phyloP scores from a whole-genome alignment of 352 stramenopile species.

The Phytophthora nicotianae region DNA sequence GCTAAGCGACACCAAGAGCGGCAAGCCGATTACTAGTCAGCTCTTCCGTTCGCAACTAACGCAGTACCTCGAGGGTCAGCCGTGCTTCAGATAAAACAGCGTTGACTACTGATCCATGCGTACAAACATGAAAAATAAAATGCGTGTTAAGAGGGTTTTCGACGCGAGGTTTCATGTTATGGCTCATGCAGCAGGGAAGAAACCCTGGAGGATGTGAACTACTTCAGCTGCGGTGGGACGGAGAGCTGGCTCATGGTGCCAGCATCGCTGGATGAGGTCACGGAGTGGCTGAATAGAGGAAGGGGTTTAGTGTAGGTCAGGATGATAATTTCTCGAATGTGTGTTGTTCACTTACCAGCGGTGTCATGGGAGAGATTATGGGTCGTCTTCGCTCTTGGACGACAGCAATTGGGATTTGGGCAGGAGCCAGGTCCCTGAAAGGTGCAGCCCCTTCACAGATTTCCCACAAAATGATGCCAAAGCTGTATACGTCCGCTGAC shows the following conservation, averaged over 20 bases:
- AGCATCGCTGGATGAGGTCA: constrained; percentile 65
- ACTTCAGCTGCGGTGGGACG: constrained; percentile 54
- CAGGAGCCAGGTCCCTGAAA: constrained; percentile 61
- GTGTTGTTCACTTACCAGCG: constrained; percentile 36
- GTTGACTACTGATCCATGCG: constrained; percentile 8
- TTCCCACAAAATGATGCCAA: constrained; percentile 83
- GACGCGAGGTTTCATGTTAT: neutral
- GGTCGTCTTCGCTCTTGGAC: constrained; percentile 69
- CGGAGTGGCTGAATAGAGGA: constrained; percentile 51
- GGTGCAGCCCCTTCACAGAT: constrained; percentile 70
- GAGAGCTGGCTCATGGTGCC: constrained; percentile 61
- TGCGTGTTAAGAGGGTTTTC: neutral
- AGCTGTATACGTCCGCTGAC: constrained; percentile 81
- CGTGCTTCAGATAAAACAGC: constrained; percentile 60
- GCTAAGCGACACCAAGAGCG: constrained; percentile 73
- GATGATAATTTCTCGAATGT: neutral
- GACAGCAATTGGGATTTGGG: constrained; percentile 66
- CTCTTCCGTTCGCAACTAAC: constrained; percentile 75
- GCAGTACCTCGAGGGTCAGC: constrained; percentile 77
- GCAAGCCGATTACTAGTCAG: constrained; percentile 79
- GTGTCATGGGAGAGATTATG: constrained; percentile 61
- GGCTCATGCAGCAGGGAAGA: constrained; percentile 42
- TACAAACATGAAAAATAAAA: constrained; percentile 8
- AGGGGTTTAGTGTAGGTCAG: neutral
- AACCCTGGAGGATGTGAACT: constrained; percentile 48